phyloP scores from a whole-genome alignment of 2,329 filamentous ascomycete genomes.

The Westerdykella aurantiaca region DNA sequence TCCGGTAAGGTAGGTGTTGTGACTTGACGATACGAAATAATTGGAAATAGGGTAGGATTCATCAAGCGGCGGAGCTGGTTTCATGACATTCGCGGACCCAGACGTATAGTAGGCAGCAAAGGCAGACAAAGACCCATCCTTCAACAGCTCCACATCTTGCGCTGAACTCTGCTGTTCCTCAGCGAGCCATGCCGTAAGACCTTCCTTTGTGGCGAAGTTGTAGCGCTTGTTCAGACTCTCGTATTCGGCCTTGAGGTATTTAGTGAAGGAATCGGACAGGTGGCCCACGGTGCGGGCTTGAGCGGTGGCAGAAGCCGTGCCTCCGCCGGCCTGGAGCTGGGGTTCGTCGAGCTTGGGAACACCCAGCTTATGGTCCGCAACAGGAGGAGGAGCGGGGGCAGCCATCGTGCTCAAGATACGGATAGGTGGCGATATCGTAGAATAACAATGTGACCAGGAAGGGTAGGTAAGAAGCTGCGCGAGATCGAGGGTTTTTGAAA shows the following conservation, averaged over 20 bases:
- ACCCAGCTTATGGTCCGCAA: slow-evolving; percentile 25
- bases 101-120: slow-evolving; percentile 44
- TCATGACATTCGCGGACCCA: slow-evolving; percentile 42
- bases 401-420: neutral
- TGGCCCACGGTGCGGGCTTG: slow-evolving; percentile 27
- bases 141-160: slow-evolving; percentile 19
- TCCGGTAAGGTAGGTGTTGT: slow-evolving; percentile 87
- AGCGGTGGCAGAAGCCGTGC: slow-evolving; percentile 23
- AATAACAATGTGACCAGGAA: no score
- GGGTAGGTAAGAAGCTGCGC: no score
- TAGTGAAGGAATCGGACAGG: slow-evolving; percentile 23
- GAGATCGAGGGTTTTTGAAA: no score
- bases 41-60: slow-evolving; percentile 67
- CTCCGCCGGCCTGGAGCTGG: slow-evolving; percentile 36
- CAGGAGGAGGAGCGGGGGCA: neutral
- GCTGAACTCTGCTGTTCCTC: slow-evolving; percentile 26
- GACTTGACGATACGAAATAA: slow-evolving; percentile 91
- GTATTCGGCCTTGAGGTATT: slow-evolving; percentile 25
- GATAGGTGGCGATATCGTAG: neutral
- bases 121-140: slow-evolving; percentile 26
- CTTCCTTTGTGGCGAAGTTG: slow-evolving; percentile 27
- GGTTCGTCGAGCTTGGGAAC: slow-evolving; percentile 28
- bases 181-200: slow-evolving; percentile 24
- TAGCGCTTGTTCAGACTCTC: slow-evolving; percentile 26
- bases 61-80: slow-evolving; percentile 47